Conservation (phyloP, 2,329 filamentous ascomycete genomes). For the Fusarium pseudograminearum region DNA sequence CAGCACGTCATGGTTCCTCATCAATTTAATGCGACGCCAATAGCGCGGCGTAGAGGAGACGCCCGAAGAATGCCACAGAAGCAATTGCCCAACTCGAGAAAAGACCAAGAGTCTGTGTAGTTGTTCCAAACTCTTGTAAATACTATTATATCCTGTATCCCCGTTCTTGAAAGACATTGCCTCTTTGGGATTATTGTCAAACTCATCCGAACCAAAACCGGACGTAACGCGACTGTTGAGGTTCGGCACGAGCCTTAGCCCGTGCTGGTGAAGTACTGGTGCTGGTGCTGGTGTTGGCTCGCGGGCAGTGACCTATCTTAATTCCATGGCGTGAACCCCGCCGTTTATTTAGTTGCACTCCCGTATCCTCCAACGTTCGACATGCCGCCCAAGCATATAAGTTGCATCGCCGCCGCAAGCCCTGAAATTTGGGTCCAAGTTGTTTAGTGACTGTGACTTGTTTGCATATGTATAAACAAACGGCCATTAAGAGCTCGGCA, state of each 20-base stretch:
- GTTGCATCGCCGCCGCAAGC: constrained; percentile 28
- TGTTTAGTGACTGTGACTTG: constrained; percentile 5
- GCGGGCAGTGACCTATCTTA: constrained; percentile 4
- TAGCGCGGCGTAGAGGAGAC: not conserved
- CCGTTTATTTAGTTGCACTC: constrained; percentile 29
- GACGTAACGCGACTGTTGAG: constrained; percentile 32
- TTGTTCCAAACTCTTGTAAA: not conserved
- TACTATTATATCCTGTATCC: constrained; percentile 1
- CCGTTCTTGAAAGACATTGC: constrained; percentile 19
- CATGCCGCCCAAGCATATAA: constrained; percentile 16
- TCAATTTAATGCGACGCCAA: constrained; percentile 23
- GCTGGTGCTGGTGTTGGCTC: constrained; percentile 14
- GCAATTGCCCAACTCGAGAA: not conserved
- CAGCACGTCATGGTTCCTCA: constrained; percentile 32
- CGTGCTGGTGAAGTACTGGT: constrained; percentile 20
- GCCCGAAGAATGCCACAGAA: not conserved
- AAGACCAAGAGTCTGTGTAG: not conserved
- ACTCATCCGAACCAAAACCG: constrained; percentile 23
- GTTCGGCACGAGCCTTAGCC: constrained; percentile 39
- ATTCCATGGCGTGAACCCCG: constrained; percentile 22
- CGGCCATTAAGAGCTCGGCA: not conserved
- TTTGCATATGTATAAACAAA: constrained; percentile 4
- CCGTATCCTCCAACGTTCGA: constrained; percentile 33
- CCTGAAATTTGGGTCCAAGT: constrained; percentile 24
- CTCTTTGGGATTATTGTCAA: constrained; percentile 13